Evolutionary conservation across 768 basidiomycete species (phyloP), one percentile per base, ranked within the genome.

Genomic region (Mycena belliarum): DNA sequence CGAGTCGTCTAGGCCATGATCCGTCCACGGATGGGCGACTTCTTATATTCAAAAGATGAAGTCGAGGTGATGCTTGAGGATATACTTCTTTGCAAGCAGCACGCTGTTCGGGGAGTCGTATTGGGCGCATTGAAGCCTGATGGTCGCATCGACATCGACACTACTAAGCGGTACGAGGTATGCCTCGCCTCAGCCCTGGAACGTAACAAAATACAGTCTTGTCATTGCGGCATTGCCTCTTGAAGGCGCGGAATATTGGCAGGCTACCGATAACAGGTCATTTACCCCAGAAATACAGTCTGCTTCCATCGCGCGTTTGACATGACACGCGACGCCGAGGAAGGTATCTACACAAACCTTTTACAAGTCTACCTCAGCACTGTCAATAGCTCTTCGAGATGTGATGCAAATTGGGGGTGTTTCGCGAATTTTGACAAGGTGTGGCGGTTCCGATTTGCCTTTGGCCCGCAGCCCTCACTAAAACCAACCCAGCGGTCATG

Each of bases 401-500:
- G 73, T 89, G n/a, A 75, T 75, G 43, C 72, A 72, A 23, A 83
- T 91, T 28, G 74, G 77, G 25, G 87, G 87, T 1, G 78, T 93
- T 46, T 85, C 86, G n/a, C 82, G 92, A 25, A 80, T 94, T 58
- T 69, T 93, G 49, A 92, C 92, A 14, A 92, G 91, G 91, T 87
- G 66, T 26, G 66, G 45, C 16, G n/a, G 49, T n/a, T n/a, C n/a
- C n/a, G n/a, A n/a, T n/a, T n/a, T 24, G n/a, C 25, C 35, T 20
- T 40, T n/a, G n/a, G 1, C 46, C 24, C 42, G 33, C 15, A 10
- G 18, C 32, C 28, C 21, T 32, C 49, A 8, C 56, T 54, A 24
- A 32, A 42, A 15, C 25, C 28, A 28, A 38, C 21, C 23, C 49
- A 87, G 88, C 67, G 88, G 88, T 11, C 83, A 82, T 52, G 75